Percentiles rank a stretch among this genome's conserved stretches.
Evolutionary conservation across 306 rosid species (phyloP).

Genomic region (Citrullus amarus): DNA sequence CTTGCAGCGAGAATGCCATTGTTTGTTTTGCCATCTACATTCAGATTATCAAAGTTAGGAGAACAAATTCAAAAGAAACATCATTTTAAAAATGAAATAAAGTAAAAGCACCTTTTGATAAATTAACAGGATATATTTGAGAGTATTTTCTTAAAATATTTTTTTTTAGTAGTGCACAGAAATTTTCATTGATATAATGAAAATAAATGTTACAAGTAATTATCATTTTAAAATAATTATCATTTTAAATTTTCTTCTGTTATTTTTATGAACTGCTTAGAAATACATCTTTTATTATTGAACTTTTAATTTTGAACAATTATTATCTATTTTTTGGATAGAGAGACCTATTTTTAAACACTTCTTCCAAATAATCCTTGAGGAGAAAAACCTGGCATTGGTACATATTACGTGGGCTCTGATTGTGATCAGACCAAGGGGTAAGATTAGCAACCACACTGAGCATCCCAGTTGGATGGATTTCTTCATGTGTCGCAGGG

Average conservation of each 20-base stretch:
- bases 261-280: background rate
- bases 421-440: conserved; percentile 98
- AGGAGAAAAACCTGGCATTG: conserved; percentile 81
- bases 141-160: background rate
- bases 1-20: conserved; percentile 84
- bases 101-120: background rate
- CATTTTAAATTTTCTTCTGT: background rate
- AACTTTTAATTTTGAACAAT: background rate
- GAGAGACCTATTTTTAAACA: background rate
- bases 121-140: background rate
- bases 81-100: background rate
- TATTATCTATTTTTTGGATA: background rate
- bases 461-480: conserved; percentile 92
- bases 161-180: no score
- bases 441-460: conserved; percentile 93
- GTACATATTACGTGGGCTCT: conserved; percentile 97
- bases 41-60: conserved; percentile 5
- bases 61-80: conserved; percentile 1
- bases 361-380: background rate
- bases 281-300: background rate
- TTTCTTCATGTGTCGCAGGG: conserved; percentile 96
- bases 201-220: no score
- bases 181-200: no score
- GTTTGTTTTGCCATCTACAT: conserved; percentile 96
- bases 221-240: background rate